Evolutionary conservation across 2,329 filamentous ascomycete genomes (phyloP).

Genomic region (Neonectria magnoliae): DNA sequence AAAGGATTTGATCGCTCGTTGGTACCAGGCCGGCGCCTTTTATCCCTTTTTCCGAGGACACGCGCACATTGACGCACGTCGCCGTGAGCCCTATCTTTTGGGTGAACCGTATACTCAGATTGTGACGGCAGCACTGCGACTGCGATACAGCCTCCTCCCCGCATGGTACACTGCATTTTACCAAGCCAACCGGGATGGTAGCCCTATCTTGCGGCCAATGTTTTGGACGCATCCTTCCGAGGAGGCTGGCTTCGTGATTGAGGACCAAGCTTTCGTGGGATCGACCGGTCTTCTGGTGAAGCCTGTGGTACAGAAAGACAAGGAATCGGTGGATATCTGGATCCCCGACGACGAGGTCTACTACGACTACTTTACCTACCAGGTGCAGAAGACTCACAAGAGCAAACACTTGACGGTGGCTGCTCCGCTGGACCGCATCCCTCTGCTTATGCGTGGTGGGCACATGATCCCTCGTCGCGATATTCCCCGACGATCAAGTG

Average conservation of each 20-base stretch:
- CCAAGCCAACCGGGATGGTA: slow-evolving; percentile 82
- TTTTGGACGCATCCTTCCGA: slow-evolving; percentile 91
- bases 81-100: slow-evolving; percentile 90
- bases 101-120: slow-evolving; percentile 87
- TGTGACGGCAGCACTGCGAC: slow-evolving; percentile 85
- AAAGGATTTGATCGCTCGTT: slow-evolving; percentile 89
- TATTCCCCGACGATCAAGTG: slow-evolving; percentile 82
- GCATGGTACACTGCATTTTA: slow-evolving; percentile 98
- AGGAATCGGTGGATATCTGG: slow-evolving; percentile 80
- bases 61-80: slow-evolving; percentile 94
- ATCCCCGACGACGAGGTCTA: slow-evolving; percentile 90
- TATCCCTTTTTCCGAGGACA: slow-evolving; percentile 99
- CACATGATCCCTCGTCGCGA: slow-evolving; percentile 93
- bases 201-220: slow-evolving; percentile 89
- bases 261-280: slow-evolving; percentile 94
- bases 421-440: slow-evolving; percentile 86
- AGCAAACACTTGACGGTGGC: slow-evolving; percentile 75
- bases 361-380: slow-evolving; percentile 95
- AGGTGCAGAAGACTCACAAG: slow-evolving; percentile 73
- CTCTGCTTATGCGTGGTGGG: slow-evolving; percentile 90
- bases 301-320: slow-evolving; percentile 83
- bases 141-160: slow-evolving; percentile 89
- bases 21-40: slow-evolving; percentile 97
- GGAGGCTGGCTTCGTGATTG: slow-evolving; percentile 86
- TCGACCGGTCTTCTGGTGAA: slow-evolving; percentile 91